phyloP scores from a whole-genome alignment of 1,139 yeast genomes.

The Saccharomycopsis hybrid region DNA sequence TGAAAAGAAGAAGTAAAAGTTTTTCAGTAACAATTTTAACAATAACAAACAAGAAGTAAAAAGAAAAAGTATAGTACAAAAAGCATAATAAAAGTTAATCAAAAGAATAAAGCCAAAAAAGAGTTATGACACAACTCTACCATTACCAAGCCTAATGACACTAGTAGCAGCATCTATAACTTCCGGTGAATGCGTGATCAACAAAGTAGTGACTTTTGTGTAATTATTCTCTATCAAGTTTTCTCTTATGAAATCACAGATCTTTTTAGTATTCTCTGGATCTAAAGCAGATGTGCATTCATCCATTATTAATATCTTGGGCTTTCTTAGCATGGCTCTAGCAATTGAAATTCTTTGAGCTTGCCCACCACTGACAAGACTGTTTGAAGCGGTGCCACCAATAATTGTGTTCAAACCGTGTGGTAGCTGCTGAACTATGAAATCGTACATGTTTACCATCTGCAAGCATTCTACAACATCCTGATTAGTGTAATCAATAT shows the following conservation, averaged over 20 bases:
- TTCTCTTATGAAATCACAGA: constrained; percentile 38
- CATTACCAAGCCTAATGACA: constrained; percentile 38
- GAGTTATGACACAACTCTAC: constrained; percentile 34
- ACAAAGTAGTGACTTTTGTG: constrained; percentile 36
- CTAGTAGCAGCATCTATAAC: constrained; percentile 47
- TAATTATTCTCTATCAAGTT: constrained; percentile 30
- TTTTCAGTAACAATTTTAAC: too few species aligned
- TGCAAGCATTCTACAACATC: constrained; percentile 39
- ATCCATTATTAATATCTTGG: constrained; percentile 60
- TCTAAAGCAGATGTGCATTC: constrained; percentile 81
- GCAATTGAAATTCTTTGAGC: constrained; percentile 72
- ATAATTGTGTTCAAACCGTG: constrained; percentile 51
- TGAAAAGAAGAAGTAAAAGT: too few species aligned
- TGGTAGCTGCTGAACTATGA: constrained; percentile 44
- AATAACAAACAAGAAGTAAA: neutral
- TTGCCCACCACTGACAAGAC: constrained; percentile 72
- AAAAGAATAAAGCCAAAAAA: too few species aligned
- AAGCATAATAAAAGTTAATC: neutral
- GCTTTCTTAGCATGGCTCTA: constrained; percentile 60
- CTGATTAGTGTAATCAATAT: constrained; percentile 27
- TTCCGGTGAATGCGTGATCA: constrained; percentile 55
- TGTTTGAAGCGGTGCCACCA: constrained; percentile 34
- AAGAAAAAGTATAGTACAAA: neutral
- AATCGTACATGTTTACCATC: constrained; percentile 44
- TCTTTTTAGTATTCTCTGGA: constrained; percentile 39